A percentile compares a stretch with the other conserved stretches of the same genome.
These are phyloP conservation scores for Colletotrichum chlorophyti DNA, from an alignment of 2,329 filamentous ascomycete genomes.

Conservation along the genomic window DNA sequence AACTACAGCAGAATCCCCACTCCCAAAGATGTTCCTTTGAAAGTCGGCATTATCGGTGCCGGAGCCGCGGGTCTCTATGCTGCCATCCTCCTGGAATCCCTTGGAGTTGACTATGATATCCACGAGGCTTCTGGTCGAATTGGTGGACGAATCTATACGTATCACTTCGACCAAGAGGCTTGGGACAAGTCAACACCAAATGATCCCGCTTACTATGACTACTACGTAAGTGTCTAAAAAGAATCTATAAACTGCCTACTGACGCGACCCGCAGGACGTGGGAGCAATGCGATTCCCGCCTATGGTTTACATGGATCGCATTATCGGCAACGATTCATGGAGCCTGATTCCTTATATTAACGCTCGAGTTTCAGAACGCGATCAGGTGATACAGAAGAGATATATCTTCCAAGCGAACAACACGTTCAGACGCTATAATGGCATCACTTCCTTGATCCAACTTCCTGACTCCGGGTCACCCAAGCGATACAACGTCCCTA, in stretches of 20 bases:
- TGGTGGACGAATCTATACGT: constrained; percentile 45
- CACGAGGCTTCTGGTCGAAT: constrained; percentile 41
- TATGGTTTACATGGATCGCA: constrained; percentile 37
- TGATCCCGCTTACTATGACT: constrained; percentile 36
- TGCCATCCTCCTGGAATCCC: constrained; percentile 40
- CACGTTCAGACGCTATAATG: constrained; percentile 32
- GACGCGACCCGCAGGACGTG: constrained; percentile 36
- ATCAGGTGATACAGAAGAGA: constrained; percentile 29
- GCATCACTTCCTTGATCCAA: constrained; percentile 18
- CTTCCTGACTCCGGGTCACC: constrained; percentile 16
- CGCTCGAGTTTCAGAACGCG: constrained; percentile 8
- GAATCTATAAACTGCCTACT: background rate
- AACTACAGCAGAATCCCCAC: constrained; percentile 25
- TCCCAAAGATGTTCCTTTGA: constrained; percentile 27
- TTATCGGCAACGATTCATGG: constrained; percentile 31
- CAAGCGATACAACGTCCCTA: constrained; percentile 17
- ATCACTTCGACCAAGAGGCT: constrained; percentile 37
- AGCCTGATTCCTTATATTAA: constrained; percentile 34
- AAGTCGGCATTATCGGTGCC: constrained; percentile 45
- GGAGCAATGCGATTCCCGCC: constrained; percentile 49
- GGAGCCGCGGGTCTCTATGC: constrained; percentile 43
- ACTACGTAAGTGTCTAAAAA: constrained; percentile 33
- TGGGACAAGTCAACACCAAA: constrained; percentile 31
- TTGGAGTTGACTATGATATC: constrained; percentile 44
- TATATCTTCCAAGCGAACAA: constrained; percentile 32